Conservation (phyloP, 129 eudicot genomes). For the Escallonia rubra region DNA sequence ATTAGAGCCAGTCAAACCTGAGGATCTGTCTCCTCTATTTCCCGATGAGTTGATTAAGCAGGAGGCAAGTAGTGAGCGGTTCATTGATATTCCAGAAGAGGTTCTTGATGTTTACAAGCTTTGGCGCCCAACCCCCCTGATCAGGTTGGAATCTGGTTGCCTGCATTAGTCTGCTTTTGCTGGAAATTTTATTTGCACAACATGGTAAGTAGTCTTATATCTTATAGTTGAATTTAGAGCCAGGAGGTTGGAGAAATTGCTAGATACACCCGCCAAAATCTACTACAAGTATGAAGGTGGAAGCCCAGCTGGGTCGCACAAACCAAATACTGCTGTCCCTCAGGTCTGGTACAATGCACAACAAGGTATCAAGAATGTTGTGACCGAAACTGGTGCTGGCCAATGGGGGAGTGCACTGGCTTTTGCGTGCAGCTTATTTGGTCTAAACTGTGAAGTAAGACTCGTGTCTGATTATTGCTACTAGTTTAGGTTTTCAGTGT, state of each 20-base stretch:
- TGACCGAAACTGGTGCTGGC: constrained; percentile 98
- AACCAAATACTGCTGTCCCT: constrained; percentile 92
- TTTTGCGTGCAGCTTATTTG: constrained; percentile 87
- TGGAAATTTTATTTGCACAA: background rate
- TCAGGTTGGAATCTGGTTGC: constrained; percentile 49
- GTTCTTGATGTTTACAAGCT: constrained; percentile 74
- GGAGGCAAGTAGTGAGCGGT: constrained; percentile 52
- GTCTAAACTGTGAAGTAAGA: constrained; percentile 77
- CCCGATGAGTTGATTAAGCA: constrained; percentile 83
- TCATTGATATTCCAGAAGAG: constrained; percentile 76
- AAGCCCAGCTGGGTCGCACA: constrained; percentile 98
- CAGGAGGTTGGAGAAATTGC: constrained; percentile 92
- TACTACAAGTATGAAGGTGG: constrained; percentile 96
- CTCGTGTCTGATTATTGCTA: background rate
- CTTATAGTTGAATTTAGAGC: constrained; percentile 57
- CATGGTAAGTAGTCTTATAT: constrained; percentile 13
- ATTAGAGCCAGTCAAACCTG: constrained; percentile 60
- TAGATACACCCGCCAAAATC: constrained; percentile 87
- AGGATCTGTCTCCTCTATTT: constrained; percentile 75
- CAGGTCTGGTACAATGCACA: constrained; percentile 95
- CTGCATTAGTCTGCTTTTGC: background rate
- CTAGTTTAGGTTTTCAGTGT: no score
- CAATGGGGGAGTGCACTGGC: constrained; percentile 97
- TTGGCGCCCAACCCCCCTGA: constrained; percentile 96
- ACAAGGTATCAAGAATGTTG: constrained; percentile 76